Conservation (phyloP, 495 filamentous ascomycete species). For the Xylaria grammica region DNA sequence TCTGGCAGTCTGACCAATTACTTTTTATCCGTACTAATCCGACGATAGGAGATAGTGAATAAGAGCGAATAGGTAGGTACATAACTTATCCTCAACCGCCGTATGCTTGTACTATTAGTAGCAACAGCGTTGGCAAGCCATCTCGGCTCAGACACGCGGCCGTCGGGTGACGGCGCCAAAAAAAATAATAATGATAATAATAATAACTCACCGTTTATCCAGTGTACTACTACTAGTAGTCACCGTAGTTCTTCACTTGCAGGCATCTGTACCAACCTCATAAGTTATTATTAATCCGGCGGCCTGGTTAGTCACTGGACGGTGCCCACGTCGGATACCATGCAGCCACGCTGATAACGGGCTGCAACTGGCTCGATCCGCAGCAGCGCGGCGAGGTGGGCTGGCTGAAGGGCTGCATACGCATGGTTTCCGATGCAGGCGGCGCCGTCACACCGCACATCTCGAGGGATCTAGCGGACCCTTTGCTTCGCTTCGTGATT, state of each 20-base stretch:
- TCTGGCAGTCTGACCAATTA: background rate
- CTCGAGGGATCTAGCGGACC: background rate
- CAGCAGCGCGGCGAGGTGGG: background rate
- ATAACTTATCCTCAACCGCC: too few relatives aligned
- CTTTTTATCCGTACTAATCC: background rate
- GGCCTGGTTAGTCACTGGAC: too few relatives aligned
- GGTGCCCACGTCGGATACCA: background rate
- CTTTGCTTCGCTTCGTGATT: background rate
- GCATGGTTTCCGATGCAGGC: constrained; percentile 10
- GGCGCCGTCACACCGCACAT: constrained; percentile 16
- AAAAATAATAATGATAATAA: too few relatives aligned
- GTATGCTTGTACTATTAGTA: too few relatives aligned
- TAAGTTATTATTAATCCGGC: background rate
- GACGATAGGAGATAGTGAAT: background rate
- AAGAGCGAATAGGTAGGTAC: too few relatives aligned
- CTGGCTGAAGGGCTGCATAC: constrained; percentile 18
- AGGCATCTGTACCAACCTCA: background rate
- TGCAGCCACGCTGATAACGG: constrained; percentile 18
- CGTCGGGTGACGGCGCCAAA: background rate
- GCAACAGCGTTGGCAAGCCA: background rate
- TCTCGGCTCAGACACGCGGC: background rate
- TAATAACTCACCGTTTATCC: too few relatives aligned
- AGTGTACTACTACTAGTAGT: too few relatives aligned
- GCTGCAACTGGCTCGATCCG: constrained; percentile 12
- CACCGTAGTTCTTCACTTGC: too few relatives aligned